phyloP scores from a whole-genome alignment of 2,329 filamentous ascomycete species.

The Alternaria gansuensis region DNA sequence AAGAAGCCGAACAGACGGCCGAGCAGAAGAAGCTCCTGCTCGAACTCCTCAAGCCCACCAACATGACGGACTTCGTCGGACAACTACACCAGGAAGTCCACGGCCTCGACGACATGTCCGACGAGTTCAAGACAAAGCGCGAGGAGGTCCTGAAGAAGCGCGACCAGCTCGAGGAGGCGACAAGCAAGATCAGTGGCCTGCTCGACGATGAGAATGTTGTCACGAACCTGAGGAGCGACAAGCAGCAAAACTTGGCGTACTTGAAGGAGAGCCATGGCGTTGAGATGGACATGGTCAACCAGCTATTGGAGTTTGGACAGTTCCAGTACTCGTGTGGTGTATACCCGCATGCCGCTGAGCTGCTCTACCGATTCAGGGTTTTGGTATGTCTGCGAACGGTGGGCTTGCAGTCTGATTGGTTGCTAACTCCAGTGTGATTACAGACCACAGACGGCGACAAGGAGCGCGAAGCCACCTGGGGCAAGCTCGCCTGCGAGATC shows the following conservation, averaged over 20 bases:
- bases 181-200: constrained; percentile 85
- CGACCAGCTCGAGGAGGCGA: constrained; percentile 85
- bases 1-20: constrained; percentile 76
- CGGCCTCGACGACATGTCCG: constrained; percentile 76
- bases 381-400: constrained; percentile 58
- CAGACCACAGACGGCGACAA: constrained; percentile 96
- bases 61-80: constrained; percentile 98
- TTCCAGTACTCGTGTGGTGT: constrained; percentile 98
- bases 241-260: constrained; percentile 98
- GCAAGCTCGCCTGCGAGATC: constrained; percentile 96
- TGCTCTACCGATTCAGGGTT: constrained; percentile 97
- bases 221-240: constrained; percentile 90
- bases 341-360: constrained; percentile 87
- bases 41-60: constrained; percentile 92
- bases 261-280: constrained; percentile 96
- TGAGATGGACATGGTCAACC: constrained; percentile 93
- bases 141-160: constrained; percentile 86
- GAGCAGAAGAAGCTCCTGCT: constrained; percentile 89
- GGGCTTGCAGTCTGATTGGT: neutral
- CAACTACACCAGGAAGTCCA: constrained; percentile 90
- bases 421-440: constrained; percentile 16
- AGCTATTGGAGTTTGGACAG: constrained; percentile 92
- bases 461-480: constrained; percentile 94
- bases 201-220: constrained; percentile 90
- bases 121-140: constrained; percentile 87